These are phyloP conservation scores for Alternaria novae-zelandiae DNA, from an alignment of 2,329 filamentous ascomycete species.

Conservation along the genomic window DNA sequence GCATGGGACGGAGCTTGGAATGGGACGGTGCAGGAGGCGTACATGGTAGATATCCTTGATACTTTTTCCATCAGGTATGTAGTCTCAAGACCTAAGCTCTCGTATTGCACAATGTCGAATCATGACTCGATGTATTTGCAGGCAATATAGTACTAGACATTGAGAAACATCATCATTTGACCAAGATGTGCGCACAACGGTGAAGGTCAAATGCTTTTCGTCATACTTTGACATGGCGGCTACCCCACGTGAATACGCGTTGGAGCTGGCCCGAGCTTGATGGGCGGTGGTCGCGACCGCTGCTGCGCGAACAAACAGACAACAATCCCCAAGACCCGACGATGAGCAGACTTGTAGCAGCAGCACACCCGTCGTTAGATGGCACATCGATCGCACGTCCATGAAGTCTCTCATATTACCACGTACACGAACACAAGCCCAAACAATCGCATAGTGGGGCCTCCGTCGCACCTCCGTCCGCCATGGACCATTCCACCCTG, in stretches of 20 bases:
- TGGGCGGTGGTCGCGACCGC: conserved; percentile 11
- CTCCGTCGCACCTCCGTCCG: conserved; percentile 22
- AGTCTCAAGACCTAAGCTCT: neutral
- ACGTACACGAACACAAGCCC: neutral
- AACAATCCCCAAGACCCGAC: neutral
- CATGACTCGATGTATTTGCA: conserved; percentile 1
- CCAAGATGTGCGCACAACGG: neutral
- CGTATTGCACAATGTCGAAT: neutral
- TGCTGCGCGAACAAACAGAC: conserved; percentile 1
- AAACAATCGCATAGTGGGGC: conserved; percentile 26
- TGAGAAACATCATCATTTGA: neutral
- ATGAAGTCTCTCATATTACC: neutral
- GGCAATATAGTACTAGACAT: conserved; percentile 10
- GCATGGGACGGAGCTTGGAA: conserved; percentile 7
- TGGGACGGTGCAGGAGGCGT: conserved; percentile 17
- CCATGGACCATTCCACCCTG: conserved; percentile 44
- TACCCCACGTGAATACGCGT: conserved; percentile 25
- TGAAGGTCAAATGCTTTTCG: neutral
- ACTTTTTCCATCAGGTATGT: conserved; percentile 8
- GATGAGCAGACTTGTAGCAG: neutral
- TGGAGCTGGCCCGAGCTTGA: conserved; percentile 14
- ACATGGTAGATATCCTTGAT: conserved; percentile 22
- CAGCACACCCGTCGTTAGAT: neutral
- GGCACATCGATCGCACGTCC: neutral
- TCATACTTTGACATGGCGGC: neutral